Evolutionary conservation across 192 early-diverging fungal species (phyloP), one percentile per base, ranked within the genome.

Genomic region (Podila minutissima): DNA sequence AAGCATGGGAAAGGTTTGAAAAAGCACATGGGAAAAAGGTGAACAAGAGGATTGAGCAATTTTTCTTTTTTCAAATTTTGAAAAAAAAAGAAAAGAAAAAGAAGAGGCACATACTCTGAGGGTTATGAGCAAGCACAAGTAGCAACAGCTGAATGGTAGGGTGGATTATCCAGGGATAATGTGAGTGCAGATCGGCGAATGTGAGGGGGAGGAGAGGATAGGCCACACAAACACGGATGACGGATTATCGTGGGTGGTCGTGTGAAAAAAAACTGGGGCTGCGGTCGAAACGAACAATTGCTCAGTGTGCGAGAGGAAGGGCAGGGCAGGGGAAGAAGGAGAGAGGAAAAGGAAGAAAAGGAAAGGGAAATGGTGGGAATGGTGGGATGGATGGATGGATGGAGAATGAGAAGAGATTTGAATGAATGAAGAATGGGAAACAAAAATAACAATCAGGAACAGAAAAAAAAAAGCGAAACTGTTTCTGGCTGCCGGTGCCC

Each of bases 261-360:
- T n/a, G 64, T 22, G 20, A 51, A 38, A 53, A 48, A 53, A 38
- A 38, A 48, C 59, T 15, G 22, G 29, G 20, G 62, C 10, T 17
- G 46, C 11, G 22, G 13, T 29, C 29, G 19, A 17, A 41, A 28
- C 31, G 13, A 48, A 12, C 41, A 22, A 66, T 46, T 46, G 41
- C 41, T 46, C 41, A 46, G 41, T 46, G 41, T 46, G 41, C 41
- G 64, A 48, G 64, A 65, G 48, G 28, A 29, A 65, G 48, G 64
- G 64, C 41, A 29, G 38, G 46, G 46, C 26, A 49, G 63, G 15
- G 28, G 31, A 62, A 37, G 61, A 38, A 22, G 35, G 61, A 62
- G 20, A 31, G 61, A 31, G 17, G 59, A 13, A 32, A 28, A 28
- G 58, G 58, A 59, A 53, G 50, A n/a, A 5, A 4, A 5, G 51